Base-by-base conservation (phyloP, 192 early-diverging fungal species). In the Backusella psychrophila region DNA sequence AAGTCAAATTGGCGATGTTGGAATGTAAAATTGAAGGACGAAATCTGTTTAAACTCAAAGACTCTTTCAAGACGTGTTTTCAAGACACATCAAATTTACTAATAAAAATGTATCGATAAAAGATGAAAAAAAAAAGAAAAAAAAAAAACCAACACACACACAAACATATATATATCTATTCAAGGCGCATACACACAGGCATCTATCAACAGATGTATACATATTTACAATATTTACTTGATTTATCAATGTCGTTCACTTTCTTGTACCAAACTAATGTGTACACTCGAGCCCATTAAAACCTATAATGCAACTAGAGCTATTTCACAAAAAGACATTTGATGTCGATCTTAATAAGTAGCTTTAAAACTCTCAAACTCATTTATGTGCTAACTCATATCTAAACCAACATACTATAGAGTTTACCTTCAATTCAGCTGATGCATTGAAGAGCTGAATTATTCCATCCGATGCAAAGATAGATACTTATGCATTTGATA, bases 61-160 rank as follows among this genome's bases (percentile, higher is more conserved):
- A n/a, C 26, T 63, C 23, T 63, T 63, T 63, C 56, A 63, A 63
- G 56, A 29, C 56, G 56, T 63, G 56, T 63, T 63, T 63, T 63
- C 56, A 63, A 3, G 12, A 63, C 56, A 63, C 56, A 59, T 59
- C 56, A 59, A 59, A 59, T 29, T 59, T 8, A 59, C 56, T 26
- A 59, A 59, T 59, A 59, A 59, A 56, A 59, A 59, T 59, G 56
- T 59, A 59, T 26, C 23, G 56, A 59, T 59, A 59, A 59, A 59
- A 56, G n/a, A 56, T 56, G 53, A 56, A 56, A 56, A 56, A 56
- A 56, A 21, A 56, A 21, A 9, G 5, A 4, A 52, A 12, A n/a
- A 21, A 53, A 21, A 53, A 21, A n/a, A 29, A 0, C 29, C 19
- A 53, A 53, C 21, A n/a, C 23, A 59, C 23, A 26, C 9, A 56